These are phyloP conservation scores for Hanseniaspora thailandica DNA, from an alignment of 805 yeast species.

Conservation along the genomic window DNA sequence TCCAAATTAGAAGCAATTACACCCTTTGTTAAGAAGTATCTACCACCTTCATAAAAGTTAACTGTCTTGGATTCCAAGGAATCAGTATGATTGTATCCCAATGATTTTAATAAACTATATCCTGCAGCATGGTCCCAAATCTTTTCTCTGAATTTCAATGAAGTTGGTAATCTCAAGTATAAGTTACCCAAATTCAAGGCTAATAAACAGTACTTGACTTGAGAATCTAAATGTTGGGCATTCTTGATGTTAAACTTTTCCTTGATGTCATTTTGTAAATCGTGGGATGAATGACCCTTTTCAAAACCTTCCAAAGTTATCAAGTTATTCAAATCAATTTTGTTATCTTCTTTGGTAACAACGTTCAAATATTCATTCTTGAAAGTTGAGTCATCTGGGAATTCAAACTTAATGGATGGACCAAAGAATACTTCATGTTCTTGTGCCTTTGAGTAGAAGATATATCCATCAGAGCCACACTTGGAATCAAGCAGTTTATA, in stretches of 20 bases:
- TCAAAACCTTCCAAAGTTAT: constrained; percentile 71
- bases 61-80: constrained; percentile 47
- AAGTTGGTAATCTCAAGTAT: constrained; percentile 77
- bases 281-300: constrained; percentile 87
- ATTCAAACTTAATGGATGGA: constrained; percentile 23
- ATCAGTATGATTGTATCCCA: constrained; percentile 87
- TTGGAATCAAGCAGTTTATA: constrained; percentile 29
- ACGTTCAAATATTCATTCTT: constrained; percentile 37
- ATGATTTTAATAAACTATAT: constrained; percentile 68
- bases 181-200: constrained; percentile 88
- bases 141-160: constrained; percentile 69
- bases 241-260: constrained; percentile 46
- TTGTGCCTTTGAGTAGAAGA: constrained; percentile 27
- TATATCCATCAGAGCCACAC: constrained; percentile 25
- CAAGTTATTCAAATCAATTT: constrained; percentile 20
- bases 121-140: constrained; percentile 99
- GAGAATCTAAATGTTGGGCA: constrained; percentile 80
- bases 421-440: constrained; percentile 30
- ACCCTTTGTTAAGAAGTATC: constrained; percentile 71
- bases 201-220: constrained; percentile 86
- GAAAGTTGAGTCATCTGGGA: constrained; percentile 36
- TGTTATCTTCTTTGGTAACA: constrained; percentile 29
- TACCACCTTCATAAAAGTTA: constrained; percentile 59
- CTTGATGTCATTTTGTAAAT: constrained; percentile 69
- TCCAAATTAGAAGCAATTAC: constrained; percentile 66